Base-by-base conservation (phyloP, 768 basidiomycete species). In the Kwoniella sp. region DNA sequence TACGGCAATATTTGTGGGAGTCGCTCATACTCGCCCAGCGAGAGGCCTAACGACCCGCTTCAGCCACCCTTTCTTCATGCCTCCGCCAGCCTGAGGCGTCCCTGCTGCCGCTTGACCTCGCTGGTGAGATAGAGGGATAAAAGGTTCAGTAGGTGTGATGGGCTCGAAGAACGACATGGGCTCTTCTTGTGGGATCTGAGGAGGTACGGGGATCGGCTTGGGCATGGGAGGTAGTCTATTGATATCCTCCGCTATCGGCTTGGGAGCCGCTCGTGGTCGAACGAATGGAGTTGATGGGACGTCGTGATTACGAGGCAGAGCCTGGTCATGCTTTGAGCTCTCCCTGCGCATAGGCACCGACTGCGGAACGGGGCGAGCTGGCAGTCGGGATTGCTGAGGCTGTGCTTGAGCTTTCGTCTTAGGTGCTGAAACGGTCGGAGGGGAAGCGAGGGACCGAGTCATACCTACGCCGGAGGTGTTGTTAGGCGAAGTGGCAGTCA, bases 101-200 rank as follows among this genome's bases (percentile, higher is more conserved):
- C n/a, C n/a, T n/a, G n/a, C n/a, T n/a, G n/a, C n/a, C n/a, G n/a
- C n/a, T n/a, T n/a, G n/a, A n/a, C n/a, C n/a, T n/a, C n/a, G n/a
- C n/a, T n/a, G n/a, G n/a, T n/a, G n/a, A n/a, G 20, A 11, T 45
- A 45, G 11, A 9, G 3, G 41, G n/a, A n/a, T 11, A 45, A 17
- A 45, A 7, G 17, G 25, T 12, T 48, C 63, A 30, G 55, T 65
- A 15, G 74, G 74, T 25, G 70, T 72, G 20, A 66, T 56, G 20
- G 74, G 74, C 22, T 76, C 74, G 57, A 73, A 76, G 53, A 69
- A 72, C 17, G 55, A 60, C 13, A 70, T 41, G 0, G 56, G 63
- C 25, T 53, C 54, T 28, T 61, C 28, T 59, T 9, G 20, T 9
- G 45, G 38, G 15, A 50, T 63, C 17, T 47, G 23, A 41, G 37